These are phyloP conservation scores for Leucoagaricus sp. DNA, from an alignment of 1,284 basidiomycete species.

Conservation along the genomic window DNA sequence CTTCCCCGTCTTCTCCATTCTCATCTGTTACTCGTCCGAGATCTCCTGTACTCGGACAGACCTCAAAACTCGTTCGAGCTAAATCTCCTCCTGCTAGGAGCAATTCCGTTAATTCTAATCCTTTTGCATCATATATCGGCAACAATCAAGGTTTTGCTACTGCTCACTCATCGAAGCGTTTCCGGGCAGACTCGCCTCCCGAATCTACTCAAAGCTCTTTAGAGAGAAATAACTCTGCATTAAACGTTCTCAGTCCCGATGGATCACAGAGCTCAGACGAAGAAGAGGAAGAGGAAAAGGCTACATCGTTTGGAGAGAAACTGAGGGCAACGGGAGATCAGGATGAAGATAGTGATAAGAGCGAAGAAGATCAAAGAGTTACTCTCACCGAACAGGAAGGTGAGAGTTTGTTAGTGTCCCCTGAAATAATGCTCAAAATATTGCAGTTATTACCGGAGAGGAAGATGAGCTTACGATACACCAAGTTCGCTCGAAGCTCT, in stretches of 20 bases:
- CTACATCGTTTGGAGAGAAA: constrained; percentile 59
- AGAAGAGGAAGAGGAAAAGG: constrained; percentile 44
- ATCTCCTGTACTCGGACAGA: constrained; percentile 47
- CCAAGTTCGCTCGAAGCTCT: constrained; percentile 87
- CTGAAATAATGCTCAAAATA: constrained; percentile 8
- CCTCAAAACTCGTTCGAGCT: constrained; percentile 42
- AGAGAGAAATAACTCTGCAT: constrained; percentile 36
- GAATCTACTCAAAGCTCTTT: constrained; percentile 42
- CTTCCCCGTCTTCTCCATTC: constrained; percentile 63
- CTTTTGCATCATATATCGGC: constrained; percentile 63
- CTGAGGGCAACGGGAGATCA: constrained; percentile 55
- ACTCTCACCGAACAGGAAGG: constrained; percentile 71
- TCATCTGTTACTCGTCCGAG: constrained; percentile 47
- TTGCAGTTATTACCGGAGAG: constrained; percentile 83
- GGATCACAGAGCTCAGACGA: constrained; percentile 35
- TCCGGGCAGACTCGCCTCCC: constrained; percentile 49
- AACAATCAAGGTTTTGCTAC: constrained; percentile 49
- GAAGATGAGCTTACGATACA: constrained; percentile 88
- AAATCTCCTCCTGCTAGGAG: constrained; percentile 53
- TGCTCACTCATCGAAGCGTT: constrained; percentile 51
- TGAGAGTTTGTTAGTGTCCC: constrained; percentile 33
- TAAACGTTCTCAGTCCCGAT: constrained; percentile 19
- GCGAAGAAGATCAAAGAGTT: constrained; percentile 49
- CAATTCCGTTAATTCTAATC: constrained; percentile 41
- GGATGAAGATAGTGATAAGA: constrained; percentile 51